Evolutionary conservation across 331 rosid genomes (phyloP).

Genomic region (Pyrus hybrid): DNA sequence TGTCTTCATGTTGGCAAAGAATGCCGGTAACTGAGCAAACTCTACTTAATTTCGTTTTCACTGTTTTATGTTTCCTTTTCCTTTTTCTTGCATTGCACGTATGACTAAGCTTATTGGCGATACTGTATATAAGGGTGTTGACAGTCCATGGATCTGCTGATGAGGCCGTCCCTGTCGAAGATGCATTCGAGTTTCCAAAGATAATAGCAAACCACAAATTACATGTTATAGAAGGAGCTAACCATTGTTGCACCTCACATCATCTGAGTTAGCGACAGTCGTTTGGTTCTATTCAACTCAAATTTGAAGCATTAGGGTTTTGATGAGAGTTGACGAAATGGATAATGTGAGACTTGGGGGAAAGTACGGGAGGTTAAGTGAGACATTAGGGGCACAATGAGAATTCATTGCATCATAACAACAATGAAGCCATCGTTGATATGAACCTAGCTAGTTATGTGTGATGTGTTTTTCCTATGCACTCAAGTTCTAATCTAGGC

Average conservation of each 20-base stretch:
- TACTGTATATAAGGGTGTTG: constrained; percentile 42
- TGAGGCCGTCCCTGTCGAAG: constrained; percentile 31
- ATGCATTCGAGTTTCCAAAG: constrained; percentile 48
- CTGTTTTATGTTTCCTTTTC: not conserved
- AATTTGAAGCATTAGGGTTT: not conserved
- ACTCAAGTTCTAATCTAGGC: not conserved
- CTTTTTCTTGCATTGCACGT: not conserved
- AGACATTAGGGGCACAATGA: not conserved
- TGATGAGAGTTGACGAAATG: not conserved
- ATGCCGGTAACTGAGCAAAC: constrained; percentile 37
- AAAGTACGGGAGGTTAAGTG: not conserved
- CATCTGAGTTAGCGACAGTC: constrained; percentile 36
- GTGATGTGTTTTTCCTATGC: not conserved
- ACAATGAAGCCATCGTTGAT: not conserved
- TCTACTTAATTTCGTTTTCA: not conserved
- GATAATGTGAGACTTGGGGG: not conserved
- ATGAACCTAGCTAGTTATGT: not conserved
- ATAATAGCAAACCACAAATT: constrained; percentile 56
- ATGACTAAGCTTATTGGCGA: not conserved
- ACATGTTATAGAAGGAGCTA: constrained; percentile 44
- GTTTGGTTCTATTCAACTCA: constrained; percentile 1
- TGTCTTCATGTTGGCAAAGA: constrained; percentile 62
- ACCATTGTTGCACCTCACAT: constrained; percentile 42
- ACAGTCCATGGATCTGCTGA: constrained; percentile 69
- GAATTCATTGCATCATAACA: not conserved